Evolutionary conservation across 2,329 filamentous ascomycete genomes (phyloP).

Genomic region (Zalaria obscura): DNA sequence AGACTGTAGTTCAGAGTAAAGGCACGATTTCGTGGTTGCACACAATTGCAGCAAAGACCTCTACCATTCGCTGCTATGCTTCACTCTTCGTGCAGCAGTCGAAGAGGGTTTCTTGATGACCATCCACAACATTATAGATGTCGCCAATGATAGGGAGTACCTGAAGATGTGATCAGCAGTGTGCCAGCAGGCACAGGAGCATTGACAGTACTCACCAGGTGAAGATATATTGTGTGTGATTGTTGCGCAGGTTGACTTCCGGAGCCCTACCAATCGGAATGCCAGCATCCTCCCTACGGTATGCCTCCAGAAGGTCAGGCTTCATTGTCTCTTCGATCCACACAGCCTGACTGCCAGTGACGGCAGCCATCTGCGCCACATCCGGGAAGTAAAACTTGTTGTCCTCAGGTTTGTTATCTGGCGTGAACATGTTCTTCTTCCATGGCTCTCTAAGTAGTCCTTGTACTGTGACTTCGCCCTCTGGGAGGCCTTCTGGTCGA

Average conservation of each 20-base stretch:
- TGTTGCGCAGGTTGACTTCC: constrained; percentile 89
- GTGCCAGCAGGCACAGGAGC: not conserved
- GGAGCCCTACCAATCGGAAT: constrained; percentile 79
- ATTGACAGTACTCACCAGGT: constrained; percentile 59
- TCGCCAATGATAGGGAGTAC: constrained; percentile 76
- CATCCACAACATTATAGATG: constrained; percentile 93
- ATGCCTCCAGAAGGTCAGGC: constrained; percentile 61
- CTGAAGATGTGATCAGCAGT: constrained; percentile 30
- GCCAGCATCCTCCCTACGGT: constrained; percentile 64
- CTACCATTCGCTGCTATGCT: constrained; percentile 17
- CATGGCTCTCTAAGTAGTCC: constrained; percentile 78
- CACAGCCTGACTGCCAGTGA: constrained; percentile 71
- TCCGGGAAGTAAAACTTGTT: constrained; percentile 92
- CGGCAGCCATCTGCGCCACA: constrained; percentile 74
- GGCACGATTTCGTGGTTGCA: too few relatives aligned
- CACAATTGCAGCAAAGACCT: not conserved
- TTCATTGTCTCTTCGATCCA: constrained; percentile 95
- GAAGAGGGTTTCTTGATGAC: constrained; percentile 75
- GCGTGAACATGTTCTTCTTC: constrained; percentile 98
- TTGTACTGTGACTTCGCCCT: constrained; percentile 62
- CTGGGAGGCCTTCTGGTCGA: constrained; percentile 50
- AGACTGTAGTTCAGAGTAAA: too few relatives aligned
- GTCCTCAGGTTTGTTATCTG: constrained; percentile 69
- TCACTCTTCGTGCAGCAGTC: constrained; percentile 19
- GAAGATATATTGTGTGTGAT: constrained; percentile 96